phyloP scores from a whole-genome alignment of 2,329 filamentous ascomycete genomes.

The Claviceps maximensis region DNA sequence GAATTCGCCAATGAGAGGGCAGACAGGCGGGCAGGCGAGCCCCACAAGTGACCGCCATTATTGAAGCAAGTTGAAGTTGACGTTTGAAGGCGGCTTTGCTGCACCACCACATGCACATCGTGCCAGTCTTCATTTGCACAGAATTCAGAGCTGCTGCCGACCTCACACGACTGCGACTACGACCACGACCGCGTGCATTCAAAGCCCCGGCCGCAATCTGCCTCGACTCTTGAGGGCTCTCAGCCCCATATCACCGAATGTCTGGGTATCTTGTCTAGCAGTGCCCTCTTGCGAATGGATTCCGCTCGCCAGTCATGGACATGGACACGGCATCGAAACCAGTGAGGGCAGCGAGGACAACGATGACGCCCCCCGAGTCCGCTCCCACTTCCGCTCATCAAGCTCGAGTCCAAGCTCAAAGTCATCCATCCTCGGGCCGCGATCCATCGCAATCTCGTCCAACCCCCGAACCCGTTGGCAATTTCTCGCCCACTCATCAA shows the following conservation, averaged over 20 bases:
- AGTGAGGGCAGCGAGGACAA: not conserved
- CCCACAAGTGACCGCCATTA: not conserved
- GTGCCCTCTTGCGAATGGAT: conserved; percentile 1
- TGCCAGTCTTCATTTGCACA: not conserved
- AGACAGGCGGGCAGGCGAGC: not conserved
- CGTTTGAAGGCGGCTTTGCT: not conserved
- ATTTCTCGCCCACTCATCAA: conserved; percentile 16
- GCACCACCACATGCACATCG: not conserved
- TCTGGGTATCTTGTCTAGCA: not conserved
- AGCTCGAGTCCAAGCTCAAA: not conserved
- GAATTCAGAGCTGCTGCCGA: not conserved
- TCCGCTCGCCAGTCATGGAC: conserved; percentile 4
- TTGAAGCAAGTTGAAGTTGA: not conserved
- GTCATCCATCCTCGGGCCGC: not conserved
- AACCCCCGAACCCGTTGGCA: not conserved
- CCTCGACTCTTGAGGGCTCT: not conserved
- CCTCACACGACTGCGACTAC: not conserved
- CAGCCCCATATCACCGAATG: not conserved
- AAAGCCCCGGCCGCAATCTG: not conserved
- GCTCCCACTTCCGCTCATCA: not conserved
- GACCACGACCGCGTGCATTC: not conserved
- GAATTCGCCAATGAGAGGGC: not conserved
- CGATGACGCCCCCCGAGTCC: not conserved
- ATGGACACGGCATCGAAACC: conserved; percentile 3
- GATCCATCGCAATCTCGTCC: not conserved